phyloP scores from a whole-genome alignment of 306 rosid species.

The Pyrus pyrifolia region DNA sequence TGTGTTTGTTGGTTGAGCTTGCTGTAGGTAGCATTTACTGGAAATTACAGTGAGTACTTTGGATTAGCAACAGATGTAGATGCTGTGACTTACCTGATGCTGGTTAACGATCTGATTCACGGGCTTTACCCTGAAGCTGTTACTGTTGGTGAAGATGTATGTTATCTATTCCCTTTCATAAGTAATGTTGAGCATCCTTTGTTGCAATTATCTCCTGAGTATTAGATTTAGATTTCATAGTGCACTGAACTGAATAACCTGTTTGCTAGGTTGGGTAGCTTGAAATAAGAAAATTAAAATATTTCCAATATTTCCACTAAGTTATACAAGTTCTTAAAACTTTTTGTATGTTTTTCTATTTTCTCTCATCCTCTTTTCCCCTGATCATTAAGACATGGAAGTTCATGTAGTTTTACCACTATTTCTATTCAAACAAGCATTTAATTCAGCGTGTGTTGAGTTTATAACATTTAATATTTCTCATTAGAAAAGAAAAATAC shows the following conservation, averaged over 20 bases:
- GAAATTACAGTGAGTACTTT: slow-evolving; percentile 89
- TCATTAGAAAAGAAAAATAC: background rate
- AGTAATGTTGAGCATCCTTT: slow-evolving; percentile 4
- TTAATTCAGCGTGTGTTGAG: background rate
- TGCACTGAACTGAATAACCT: background rate
- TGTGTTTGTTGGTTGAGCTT: background rate
- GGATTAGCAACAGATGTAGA: slow-evolving; percentile 84
- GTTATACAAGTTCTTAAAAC: background rate
- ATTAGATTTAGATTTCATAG: background rate
- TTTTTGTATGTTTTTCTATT: background rate
- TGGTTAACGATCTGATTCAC: slow-evolving; percentile 90
- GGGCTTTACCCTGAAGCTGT: slow-evolving; percentile 94
- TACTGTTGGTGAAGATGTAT: slow-evolving; percentile 93
- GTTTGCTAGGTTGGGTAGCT: background rate
- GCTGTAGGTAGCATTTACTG: slow-evolving; percentile 74
- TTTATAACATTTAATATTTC: background rate
- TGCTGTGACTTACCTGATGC: slow-evolving; percentile 91
- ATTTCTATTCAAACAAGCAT: background rate
- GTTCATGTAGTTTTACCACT: background rate
- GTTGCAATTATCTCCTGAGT: background rate
- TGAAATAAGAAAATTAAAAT: background rate
- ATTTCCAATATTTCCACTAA: background rate
- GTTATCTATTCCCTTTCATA: slow-evolving; percentile 26
- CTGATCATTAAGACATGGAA: background rate
- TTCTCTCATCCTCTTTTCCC: background rate